Percentiles rank a stretch among this genome's conserved stretches.
Conservation (phyloP, 805 yeast genomes). For the Nakazawaea wyomingensis region DNA sequence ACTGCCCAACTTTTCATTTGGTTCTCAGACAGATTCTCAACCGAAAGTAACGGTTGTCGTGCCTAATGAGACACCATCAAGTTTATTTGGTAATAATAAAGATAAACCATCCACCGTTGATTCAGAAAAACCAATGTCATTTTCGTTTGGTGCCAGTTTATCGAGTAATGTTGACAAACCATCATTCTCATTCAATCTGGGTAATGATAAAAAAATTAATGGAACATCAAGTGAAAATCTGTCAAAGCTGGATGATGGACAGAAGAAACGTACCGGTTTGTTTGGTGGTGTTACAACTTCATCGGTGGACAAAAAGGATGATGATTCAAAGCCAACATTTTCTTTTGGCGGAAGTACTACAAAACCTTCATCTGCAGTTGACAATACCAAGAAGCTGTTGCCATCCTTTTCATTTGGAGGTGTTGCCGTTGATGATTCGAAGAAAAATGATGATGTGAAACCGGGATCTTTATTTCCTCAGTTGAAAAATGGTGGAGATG, state of each 20-base stretch:
- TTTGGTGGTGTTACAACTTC: background rate
- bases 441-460: too few species aligned
- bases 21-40: background rate
- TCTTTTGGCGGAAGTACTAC: background rate
- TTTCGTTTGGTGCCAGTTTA: background rate
- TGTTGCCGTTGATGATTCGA: background rate
- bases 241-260: too few species aligned
- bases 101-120: background rate
- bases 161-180: too few species aligned
- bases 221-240: background rate
- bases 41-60: too few species aligned
- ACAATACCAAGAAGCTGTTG: too few species aligned
- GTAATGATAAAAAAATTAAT: background rate
- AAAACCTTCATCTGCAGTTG: background rate
- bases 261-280: too few species aligned
- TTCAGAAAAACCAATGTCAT: background rate
- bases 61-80: too few species aligned
- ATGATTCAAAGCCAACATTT: conserved; percentile 4
- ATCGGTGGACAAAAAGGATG: background rate
- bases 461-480: too few species aligned
- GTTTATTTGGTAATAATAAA: background rate
- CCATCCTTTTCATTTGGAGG: background rate
- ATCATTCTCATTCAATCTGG: background rate
- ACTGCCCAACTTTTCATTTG: background rate
- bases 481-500: too few species aligned